Base-by-base conservation (phyloP, 768 basidiomycete genomes). In the Ramaria rubella region DNA sequence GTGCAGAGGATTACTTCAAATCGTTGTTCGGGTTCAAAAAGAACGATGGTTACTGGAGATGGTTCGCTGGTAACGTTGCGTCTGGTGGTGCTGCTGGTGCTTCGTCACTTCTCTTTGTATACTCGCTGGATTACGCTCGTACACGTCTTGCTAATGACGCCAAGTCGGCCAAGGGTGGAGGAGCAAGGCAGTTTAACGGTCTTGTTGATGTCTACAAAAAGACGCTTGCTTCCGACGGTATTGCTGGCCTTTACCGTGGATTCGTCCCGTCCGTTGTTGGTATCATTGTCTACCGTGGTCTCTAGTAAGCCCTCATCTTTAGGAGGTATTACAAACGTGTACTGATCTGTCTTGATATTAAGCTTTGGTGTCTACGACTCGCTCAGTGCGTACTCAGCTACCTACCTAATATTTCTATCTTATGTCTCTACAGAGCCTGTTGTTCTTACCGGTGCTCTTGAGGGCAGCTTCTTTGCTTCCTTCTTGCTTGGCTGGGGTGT, bases 41-140 rank as follows among this genome's bases (percentile, higher is more conserved):
- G 82, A 80, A 74, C 53, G 96, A 97, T 0, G 95, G 95, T 58
- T 99, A 98, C 82, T 93, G 90, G 87, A 90, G 70, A 71, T 99
- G 94, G 95, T 96, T 99, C 72, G 91, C 76, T 75, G 96, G 96
- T 68, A 99, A 98, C 72, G 87, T 99, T 63, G 90, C 90, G 50
- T 94, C 93, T 64, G 96, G 96, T 91, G 94, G 89, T 85, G 95
- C 90, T 65, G 96, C 96, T 73, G 96, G 96, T 87, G 96, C 96
- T 59, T 89, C 94, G 12, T 98, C 95, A 24, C 78, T 98, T 56
- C 89, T 99, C 72, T 99, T 99, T 75, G 96, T 98, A 73, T 99
- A 99, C 85, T 99, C 96, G 38, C 87, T 98, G 61, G 96, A 98
- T 68, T 99, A 94, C 70, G 95, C 96, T 63, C 93, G 96, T 87